These are phyloP conservation scores for Macaranga tanarius DNA, from an alignment of 441 rosid genomes.

Conservation along the genomic window DNA sequence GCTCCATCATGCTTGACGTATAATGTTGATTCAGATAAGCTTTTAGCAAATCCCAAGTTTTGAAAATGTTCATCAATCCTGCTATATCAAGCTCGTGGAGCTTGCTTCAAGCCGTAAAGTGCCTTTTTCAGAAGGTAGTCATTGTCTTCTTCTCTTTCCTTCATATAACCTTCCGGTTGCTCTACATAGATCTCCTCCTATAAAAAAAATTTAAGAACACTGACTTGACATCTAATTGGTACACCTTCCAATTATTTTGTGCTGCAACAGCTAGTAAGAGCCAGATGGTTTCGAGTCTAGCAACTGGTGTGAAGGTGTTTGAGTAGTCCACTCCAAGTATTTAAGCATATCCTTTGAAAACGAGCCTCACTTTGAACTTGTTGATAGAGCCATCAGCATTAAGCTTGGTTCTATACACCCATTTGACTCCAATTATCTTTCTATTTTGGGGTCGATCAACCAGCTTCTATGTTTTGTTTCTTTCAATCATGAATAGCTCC, in stretches of 20 bases:
- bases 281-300: not conserved
- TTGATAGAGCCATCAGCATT: not conserved
- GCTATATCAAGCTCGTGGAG: not conserved
- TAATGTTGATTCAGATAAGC: not conserved
- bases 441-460: not conserved
- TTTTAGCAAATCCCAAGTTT: not conserved
- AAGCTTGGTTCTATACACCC: not conserved
- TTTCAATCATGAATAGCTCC: not conserved
- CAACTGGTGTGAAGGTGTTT: not conserved
- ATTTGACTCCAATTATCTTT: not conserved
- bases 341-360: not conserved
- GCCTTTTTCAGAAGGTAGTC: not conserved
- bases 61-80: not conserved
- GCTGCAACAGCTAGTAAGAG: not conserved
- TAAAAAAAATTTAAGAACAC: not conserved
- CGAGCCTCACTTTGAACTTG: not conserved
- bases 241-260: not conserved
- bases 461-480: not conserved
- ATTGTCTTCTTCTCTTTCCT: not conserved
- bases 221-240: not conserved
- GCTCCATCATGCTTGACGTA: not conserved
- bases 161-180: not conserved
- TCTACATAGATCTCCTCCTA: not conserved
- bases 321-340: not conserved
- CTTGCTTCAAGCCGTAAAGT: not conserved